phyloP scores from a whole-genome alignment of 2,329 filamentous ascomycete species.

The Stagonosporopsis cucurbitacearum region DNA sequence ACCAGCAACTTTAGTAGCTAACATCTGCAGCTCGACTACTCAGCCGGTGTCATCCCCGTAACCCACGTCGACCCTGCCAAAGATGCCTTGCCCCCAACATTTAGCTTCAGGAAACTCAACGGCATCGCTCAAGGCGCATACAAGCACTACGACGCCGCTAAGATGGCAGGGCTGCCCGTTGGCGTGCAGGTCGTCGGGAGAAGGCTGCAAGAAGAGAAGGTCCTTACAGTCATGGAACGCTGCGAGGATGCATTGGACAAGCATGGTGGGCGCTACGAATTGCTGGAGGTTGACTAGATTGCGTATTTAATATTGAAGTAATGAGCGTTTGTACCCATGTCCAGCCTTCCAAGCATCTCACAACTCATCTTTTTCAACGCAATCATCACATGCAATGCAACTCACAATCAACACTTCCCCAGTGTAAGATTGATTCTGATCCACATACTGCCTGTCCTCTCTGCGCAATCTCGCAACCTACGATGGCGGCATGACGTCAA shows the following conservation, averaged over 20 bases:
- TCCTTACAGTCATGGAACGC: constrained; percentile 78
- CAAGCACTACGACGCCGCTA: constrained; percentile 79
- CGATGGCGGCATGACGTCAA: constrained; percentile 51
- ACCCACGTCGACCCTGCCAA: constrained; percentile 77
- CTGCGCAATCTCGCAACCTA: constrained; percentile 6
- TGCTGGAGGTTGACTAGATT: constrained; percentile 54
- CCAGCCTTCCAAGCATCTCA: no score
- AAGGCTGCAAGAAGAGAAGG: constrained; percentile 85
- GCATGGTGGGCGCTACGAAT: constrained; percentile 57
- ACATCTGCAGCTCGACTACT: constrained; percentile 75
- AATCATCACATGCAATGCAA: no score
- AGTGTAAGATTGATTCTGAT: no score
- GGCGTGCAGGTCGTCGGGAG: constrained; percentile 83
- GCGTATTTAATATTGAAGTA: neutral
- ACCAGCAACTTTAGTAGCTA: constrained; percentile 1
- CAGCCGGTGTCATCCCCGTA: constrained; percentile 80
- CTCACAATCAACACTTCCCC: neutral
- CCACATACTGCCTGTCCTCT: neutral
- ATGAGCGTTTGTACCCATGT: neutral
- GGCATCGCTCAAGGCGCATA: constrained; percentile 83
- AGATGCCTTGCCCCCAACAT: constrained; percentile 69
- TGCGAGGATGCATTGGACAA: constrained; percentile 75
- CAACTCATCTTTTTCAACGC: no score
- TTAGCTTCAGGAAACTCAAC: constrained; percentile 71
- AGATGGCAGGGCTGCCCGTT: constrained; percentile 88